Conservation (phyloP, 75 land plant genomes). For the Isoetes taiwanensis region DNA sequence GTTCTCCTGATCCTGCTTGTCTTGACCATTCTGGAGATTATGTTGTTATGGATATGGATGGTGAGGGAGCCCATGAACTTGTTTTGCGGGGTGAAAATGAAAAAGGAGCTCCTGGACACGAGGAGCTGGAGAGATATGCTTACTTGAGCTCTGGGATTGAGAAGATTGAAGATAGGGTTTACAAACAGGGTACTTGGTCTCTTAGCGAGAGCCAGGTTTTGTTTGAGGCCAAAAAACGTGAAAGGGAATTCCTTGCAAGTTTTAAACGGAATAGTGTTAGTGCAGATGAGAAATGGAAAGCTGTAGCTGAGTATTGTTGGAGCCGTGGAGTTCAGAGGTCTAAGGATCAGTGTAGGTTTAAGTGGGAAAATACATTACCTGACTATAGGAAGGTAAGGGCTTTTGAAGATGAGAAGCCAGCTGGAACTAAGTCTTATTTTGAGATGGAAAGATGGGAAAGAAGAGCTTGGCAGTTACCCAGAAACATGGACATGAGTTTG, state of each 20-base stretch:
- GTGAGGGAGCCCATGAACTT: too few relatives aligned
- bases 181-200: background rate
- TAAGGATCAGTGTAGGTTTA: constrained; percentile 5
- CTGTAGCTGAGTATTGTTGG: constrained; percentile 7
- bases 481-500: background rate
- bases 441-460: constrained; percentile 10
- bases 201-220: background rate
- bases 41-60: too few relatives aligned
- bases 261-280: constrained; percentile 4
- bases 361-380: constrained; percentile 7
- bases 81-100: constrained; percentile 1
- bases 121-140: background rate
- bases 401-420: background rate
- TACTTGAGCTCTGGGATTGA: background rate
- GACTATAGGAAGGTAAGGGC: constrained; percentile 8
- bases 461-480: background rate
- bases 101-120: background rate
- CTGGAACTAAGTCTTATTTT: background rate
- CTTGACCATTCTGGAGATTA: too few relatives aligned
- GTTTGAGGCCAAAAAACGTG: constrained; percentile 7
- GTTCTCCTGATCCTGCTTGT: too few relatives aligned
- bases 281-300: constrained; percentile 9
- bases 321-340: constrained; percentile 3
- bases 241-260: constrained; percentile 1
- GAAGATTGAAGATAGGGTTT: constrained; percentile 1